Percentiles rank a stretch among this genome's conserved stretches.
Conservation (phyloP, 306 rosid species). For the Cucurbita argyrosperma region DNA sequence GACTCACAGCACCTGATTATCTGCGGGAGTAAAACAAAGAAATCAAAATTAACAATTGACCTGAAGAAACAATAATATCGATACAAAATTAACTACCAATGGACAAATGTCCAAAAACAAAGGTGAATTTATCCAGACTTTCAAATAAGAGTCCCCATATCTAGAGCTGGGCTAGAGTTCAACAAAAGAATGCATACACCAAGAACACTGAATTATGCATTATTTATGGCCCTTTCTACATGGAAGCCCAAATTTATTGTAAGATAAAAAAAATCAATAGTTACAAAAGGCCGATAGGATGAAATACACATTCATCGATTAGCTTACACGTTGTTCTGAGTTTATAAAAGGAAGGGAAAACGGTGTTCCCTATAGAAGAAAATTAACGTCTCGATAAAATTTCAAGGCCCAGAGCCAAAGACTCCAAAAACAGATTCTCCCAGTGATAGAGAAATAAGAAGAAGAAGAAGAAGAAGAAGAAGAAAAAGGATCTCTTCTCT, state of each 20-base stretch:
- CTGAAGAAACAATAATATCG: not conserved
- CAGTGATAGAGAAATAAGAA: not conserved
- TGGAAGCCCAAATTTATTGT: not conserved
- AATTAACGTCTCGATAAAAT: not conserved
- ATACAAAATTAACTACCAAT: not conserved
- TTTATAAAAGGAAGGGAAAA: not conserved
- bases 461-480: not conserved
- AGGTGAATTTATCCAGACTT: not conserved
- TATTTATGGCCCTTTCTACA: not conserved
- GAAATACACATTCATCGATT: not conserved
- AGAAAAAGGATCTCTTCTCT: not conserved
- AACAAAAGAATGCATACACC: not conserved
- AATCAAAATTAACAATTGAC: not conserved
- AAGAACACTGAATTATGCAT: not conserved
- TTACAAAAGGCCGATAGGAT: not conserved
- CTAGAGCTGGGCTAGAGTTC: not conserved
- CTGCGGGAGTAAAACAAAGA: not conserved
- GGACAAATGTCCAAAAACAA: not conserved
- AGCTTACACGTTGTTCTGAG: not conserved
- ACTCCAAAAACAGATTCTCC: not conserved
- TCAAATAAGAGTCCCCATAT: not conserved
- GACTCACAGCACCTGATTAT: not conserved
- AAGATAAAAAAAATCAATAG: not conserved
- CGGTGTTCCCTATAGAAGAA: not conserved
- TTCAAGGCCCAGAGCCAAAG: not conserved